Evolutionary conservation across 2,329 filamentous ascomycete species (phyloP).

Genomic region (Lojkania enalia): DNA sequence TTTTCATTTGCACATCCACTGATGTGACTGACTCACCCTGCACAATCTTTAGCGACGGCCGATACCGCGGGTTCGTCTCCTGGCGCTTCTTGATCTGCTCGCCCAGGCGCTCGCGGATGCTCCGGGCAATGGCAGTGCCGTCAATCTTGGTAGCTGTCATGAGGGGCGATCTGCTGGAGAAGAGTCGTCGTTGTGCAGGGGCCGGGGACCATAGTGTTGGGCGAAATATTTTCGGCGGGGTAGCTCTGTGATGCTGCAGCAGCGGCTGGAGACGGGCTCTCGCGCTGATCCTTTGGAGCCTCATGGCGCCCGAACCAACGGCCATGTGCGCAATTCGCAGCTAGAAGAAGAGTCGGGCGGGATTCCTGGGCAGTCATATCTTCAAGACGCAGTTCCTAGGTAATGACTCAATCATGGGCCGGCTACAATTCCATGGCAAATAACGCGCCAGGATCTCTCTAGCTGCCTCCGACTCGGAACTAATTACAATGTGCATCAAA

Average conservation of each 20-base stretch:
- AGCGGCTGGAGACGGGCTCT: slow-evolving; percentile 27
- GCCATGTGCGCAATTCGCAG: neutral
- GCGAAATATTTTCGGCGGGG: slow-evolving; percentile 33
- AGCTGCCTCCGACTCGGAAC: slow-evolving; percentile 1
- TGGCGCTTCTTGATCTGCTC: slow-evolving; percentile 81
- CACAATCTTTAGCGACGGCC: slow-evolving; percentile 89
- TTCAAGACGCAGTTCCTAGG: neutral
- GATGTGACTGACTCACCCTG: slow-evolving; percentile 72
- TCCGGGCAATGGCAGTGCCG: slow-evolving; percentile 91
- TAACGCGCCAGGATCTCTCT: neutral
- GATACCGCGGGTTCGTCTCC: slow-evolving; percentile 80
- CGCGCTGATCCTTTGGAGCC: slow-evolving; percentile 36
- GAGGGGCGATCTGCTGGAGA: slow-evolving; percentile 58
- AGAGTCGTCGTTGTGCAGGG: slow-evolving; percentile 31
- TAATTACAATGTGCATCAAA: neutral
- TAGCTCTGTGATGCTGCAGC: slow-evolving; percentile 21
- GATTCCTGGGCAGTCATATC: neutral
- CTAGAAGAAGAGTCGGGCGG: slow-evolving; percentile 4
- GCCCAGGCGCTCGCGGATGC: slow-evolving; percentile 80
- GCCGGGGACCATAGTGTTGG: slow-evolving; percentile 10
- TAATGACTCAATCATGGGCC: slow-evolving; percentile 2
- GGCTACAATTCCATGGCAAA: neutral
- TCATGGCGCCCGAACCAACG: slow-evolving; percentile 29
- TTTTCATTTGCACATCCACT: no score
- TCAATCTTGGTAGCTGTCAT: slow-evolving; percentile 94